Conservation (phyloP, 2,329 filamentous ascomycete species). For the Sporothrix brasiliensis region DNA sequence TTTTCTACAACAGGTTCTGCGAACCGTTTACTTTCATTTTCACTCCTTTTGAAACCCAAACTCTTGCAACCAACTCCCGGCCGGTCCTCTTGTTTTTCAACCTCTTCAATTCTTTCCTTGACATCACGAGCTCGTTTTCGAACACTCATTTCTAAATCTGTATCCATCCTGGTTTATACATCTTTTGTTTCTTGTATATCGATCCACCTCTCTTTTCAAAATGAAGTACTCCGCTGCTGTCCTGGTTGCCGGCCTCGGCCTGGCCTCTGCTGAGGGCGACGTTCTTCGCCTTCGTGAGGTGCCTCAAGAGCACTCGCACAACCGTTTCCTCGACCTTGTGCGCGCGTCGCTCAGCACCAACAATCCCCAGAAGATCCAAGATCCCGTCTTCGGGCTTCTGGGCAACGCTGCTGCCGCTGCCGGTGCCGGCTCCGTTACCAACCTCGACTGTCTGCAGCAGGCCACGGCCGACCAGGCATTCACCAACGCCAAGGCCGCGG, state of each 20-base stretch:
- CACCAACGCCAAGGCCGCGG: constrained; percentile 61
- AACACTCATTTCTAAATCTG: background rate
- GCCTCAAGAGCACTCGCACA: constrained; percentile 57
- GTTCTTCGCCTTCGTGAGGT: constrained; percentile 48
- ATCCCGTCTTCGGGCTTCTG: constrained; percentile 55
- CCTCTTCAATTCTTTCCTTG: constrained; percentile 27
- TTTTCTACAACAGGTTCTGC: constrained; percentile 32
- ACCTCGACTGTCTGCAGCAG: constrained; percentile 63
- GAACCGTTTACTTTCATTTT: constrained; percentile 39
- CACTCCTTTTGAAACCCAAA: constrained; percentile 14
- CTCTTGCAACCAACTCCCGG: constrained; percentile 16
- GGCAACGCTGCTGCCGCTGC: constrained; percentile 48
- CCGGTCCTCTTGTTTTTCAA: constrained; percentile 24
- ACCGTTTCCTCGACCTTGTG: constrained; percentile 48
- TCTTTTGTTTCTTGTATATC: constrained; percentile 12
- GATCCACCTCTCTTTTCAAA: constrained; percentile 18
- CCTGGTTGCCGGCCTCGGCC: constrained; percentile 31
- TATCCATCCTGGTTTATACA: background rate
- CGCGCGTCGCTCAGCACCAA: constrained; percentile 47
- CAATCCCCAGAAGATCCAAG: constrained; percentile 54
- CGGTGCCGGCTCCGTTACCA: constrained; percentile 42
- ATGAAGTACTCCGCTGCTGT: constrained; percentile 35
- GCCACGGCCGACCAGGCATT: constrained; percentile 62
- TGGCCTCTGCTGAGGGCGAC: constrained; percentile 33
- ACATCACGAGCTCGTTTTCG: background rate